Base-by-base conservation (phyloP, 2,329 filamentous ascomycete species). In the Phaeophleospora eucalypticola region DNA sequence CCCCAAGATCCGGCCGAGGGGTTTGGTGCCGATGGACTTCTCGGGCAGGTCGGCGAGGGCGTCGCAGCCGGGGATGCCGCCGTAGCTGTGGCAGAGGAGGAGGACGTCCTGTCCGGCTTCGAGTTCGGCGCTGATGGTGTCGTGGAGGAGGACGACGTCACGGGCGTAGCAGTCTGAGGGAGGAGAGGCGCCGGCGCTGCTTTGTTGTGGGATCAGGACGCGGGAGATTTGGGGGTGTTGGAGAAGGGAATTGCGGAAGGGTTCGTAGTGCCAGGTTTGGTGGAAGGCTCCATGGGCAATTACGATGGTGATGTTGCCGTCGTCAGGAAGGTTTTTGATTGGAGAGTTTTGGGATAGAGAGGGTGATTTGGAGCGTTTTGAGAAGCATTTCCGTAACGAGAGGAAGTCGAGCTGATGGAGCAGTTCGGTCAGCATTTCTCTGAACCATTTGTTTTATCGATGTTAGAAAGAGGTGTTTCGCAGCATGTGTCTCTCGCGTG, bases 51-150 rank as follows among this genome's bases (percentile, higher is more conserved):
- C 37, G 7, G 41, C 45, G 4, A 58, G 34, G 2, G 55, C 55
- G 21, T 58, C 55, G 41, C 51, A 58, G 14, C 53, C 51, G 4
- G 53, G 53, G 2, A 54, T 48, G 3, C 48, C 48, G 32, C 52
- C 54, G 18, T 53, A 54, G 33, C 45, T 50, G 36, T 57, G 54
- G 21, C 50, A 49, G 27, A 57, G 41, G 24, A 57, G 43, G 2
- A 52, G 39, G 12, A 57, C 54, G 17, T 57, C 48, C 4, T 35
- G 35, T 29, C 45, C 47, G 16, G 36, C n/a, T 10, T 20, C n/a
- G 10, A 55, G 44, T 27, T 53, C 49, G 12, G 20, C 16, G 16
- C 38, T 14, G 21, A 55, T 33, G 4, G 45, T 49, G 7, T 33
- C 19, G 27, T 48, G 42, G 10, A 55, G 43, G 4, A 52, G 34